A percentile compares a stretch with the other conserved stretches of the same genome.
These are phyloP conservation scores for Pseudogymnoascus sp. DNA, from an alignment of 2,329 filamentous ascomycete genomes.

Conservation along the genomic window DNA sequence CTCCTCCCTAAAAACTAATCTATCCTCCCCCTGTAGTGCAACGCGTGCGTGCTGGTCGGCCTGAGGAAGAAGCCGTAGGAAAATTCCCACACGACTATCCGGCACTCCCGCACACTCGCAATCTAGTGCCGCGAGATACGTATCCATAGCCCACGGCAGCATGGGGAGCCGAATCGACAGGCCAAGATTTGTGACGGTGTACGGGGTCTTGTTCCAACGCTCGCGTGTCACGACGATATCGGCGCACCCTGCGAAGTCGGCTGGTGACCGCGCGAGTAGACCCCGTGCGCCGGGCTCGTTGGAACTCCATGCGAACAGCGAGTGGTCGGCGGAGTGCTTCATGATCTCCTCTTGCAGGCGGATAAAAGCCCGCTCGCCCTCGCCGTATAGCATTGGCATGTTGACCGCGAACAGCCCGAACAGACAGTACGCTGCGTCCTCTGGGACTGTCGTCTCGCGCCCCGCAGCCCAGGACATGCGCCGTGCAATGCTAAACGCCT, in stretches of 20 bases:
- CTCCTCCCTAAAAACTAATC: neutral
- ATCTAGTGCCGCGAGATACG: constrained; percentile 19
- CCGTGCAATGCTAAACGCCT: constrained; percentile 24
- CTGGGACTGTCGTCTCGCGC: constrained; percentile 20
- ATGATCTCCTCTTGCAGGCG: constrained; percentile 28
- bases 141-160: constrained; percentile 19
- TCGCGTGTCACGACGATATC: neutral
- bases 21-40: neutral
- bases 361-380: constrained; percentile 22
- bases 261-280: constrained; percentile 14
- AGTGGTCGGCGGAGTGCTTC: constrained; percentile 29
- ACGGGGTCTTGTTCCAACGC: constrained; percentile 12
- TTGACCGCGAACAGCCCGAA: constrained; percentile 28
- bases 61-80: constrained; percentile 10
- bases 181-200: constrained; percentile 18
- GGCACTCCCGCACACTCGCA: constrained; percentile 9
- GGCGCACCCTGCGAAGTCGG: neutral
- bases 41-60: constrained; percentile 10
- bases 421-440: constrained; percentile 27
- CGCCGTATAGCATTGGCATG: constrained; percentile 31
- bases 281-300: constrained; percentile 2
- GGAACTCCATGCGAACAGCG: constrained; percentile 28
- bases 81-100: constrained; percentile 12
- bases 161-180: constrained; percentile 18
- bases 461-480: constrained; percentile 25